A percentile compares a stretch with the other conserved stretches of the same genome.
Evolutionary conservation across 2,329 filamentous ascomycete species (phyloP).

Genomic region (Alternaria sp.): DNA sequence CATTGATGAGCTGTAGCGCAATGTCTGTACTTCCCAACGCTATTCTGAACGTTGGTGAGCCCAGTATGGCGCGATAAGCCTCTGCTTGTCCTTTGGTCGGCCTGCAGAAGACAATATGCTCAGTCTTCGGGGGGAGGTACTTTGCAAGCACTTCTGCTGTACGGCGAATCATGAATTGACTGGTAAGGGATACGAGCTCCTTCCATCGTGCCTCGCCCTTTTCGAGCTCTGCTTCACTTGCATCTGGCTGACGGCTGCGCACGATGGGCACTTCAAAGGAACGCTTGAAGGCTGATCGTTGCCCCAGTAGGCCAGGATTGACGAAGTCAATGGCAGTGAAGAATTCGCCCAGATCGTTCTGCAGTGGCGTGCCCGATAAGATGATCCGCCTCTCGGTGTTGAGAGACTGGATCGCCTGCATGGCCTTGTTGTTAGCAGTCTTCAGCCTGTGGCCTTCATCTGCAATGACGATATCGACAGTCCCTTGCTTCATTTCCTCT

Average conservation of each 20-base stretch:
- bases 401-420: slow-evolving; percentile 68
- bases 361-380: slow-evolving; percentile 70
- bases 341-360: slow-evolving; percentile 72
- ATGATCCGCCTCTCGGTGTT: slow-evolving; percentile 68
- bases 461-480: slow-evolving; percentile 73
- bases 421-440: slow-evolving; percentile 72
- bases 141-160: slow-evolving; percentile 70
- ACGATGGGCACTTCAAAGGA: slow-evolving; percentile 71
- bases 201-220: slow-evolving; percentile 67
- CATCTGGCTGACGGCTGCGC: slow-evolving; percentile 68
- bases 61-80: slow-evolving; percentile 68
- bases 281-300: slow-evolving; percentile 66
- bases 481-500: slow-evolving; percentile 67
- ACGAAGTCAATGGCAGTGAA: slow-evolving; percentile 72
- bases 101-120: slow-evolving; percentile 70
- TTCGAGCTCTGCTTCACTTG: slow-evolving; percentile 66
- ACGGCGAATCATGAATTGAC: slow-evolving; percentile 69
- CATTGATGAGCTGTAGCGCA: slow-evolving; percentile 71
- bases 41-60: slow-evolving; percentile 67
- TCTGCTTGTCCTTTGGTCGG: slow-evolving; percentile 66
- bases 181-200: slow-evolving; percentile 66
- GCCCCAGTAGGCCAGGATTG: slow-evolving; percentile 69
- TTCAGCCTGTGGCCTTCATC: slow-evolving; percentile 73
- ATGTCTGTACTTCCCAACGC: slow-evolving; percentile 67
- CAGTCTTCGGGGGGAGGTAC: slow-evolving; percentile 70